Evolutionary conservation across 352 stramenopile species (phyloP), one percentile per base, ranked within the genome.

Genomic region (Pythium sp.): DNA sequence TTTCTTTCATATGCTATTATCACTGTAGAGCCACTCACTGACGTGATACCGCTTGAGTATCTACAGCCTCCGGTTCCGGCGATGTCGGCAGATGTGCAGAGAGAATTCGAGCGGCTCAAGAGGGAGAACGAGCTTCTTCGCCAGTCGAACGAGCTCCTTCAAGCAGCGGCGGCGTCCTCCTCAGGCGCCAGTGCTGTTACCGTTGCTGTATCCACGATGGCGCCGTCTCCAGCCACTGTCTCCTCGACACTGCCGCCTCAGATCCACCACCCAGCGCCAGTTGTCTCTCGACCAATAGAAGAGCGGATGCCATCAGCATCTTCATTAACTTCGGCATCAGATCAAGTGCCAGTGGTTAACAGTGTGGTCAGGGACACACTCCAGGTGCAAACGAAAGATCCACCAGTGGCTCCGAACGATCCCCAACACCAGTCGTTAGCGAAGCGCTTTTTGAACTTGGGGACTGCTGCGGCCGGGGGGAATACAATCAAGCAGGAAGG

Each of bases 91-190:
- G 82, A 83, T 4, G 61, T 92, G 2, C 43, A 90, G 68, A 68
- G 73, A 26, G 84, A 91, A 56, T 88, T 88, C 58, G 84, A 90
- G 58, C 81, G 82, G 1, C 71, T 92, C 18, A 89, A 80, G 72
- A 72, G 73, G 24, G 84, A 92, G 47, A 92, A 92, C 65, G 79
- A 90, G 58, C 68, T 70, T 22, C 72, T 92, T 20, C 84, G 82
- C 18, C 75, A 75, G 20, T 92, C 82, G 20, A 92, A 92, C 34
- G 82, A 89, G 24, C 68, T 79, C 18, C 74, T 91, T 0, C 79
- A 89, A 72, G 81, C 71, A 70, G 71, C 69, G 38, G 65, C 32
- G 7, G 9, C 36, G 15, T 47, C 57, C 11, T 41, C 22, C 24
- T 55, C 54, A 15, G 5, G 43, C 54, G 7, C 20, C 15, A n/a